A percentile compares a stretch with the other conserved stretches of the same genome.
phyloP scores from a whole-genome alignment of 495 filamentous ascomycete species.

The Penicillium waksmanii region DNA sequence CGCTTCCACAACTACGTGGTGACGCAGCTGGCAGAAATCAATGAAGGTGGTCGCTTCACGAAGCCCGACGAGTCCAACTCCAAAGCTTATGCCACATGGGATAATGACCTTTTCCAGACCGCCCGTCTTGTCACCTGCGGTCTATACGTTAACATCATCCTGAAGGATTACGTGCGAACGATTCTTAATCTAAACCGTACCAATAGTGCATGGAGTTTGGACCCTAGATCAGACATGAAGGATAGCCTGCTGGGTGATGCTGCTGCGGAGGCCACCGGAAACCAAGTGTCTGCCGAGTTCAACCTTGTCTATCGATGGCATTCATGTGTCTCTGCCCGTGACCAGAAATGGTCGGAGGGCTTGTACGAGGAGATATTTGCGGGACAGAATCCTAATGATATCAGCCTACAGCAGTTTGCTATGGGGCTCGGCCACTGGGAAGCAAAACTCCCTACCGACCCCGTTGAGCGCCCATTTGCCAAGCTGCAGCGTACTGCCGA shows the following conservation, averaged over 20 bases:
- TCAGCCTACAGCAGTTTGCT: slow-evolving; percentile 61
- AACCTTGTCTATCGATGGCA: slow-evolving; percentile 81
- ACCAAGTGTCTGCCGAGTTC: slow-evolving; percentile 80
- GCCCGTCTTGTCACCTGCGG: slow-evolving; percentile 73
- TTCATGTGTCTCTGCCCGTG: slow-evolving; percentile 70
- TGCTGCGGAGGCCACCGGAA: slow-evolving; percentile 55
- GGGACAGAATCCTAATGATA: slow-evolving; percentile 47
- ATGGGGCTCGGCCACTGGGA: slow-evolving; percentile 65
- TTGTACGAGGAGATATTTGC: slow-evolving; percentile 66
- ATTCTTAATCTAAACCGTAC: slow-evolving; percentile 78
- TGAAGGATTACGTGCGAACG: slow-evolving; percentile 81
- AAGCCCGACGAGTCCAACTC: slow-evolving; percentile 50
- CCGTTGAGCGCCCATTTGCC: slow-evolving; percentile 64
- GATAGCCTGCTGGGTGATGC: slow-evolving; percentile 40
- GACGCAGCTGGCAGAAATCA: slow-evolving; percentile 61
- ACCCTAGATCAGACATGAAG: slow-evolving; percentile 65
- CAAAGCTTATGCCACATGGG: slow-evolving; percentile 64
- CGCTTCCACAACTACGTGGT: slow-evolving; percentile 78
- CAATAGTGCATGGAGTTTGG: slow-evolving; percentile 72
- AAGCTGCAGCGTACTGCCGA: slow-evolving; percentile 61
- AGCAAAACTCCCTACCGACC: slow-evolving; percentile 59
- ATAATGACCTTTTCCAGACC: slow-evolving; percentile 79
- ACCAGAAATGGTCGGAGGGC: slow-evolving; percentile 74
- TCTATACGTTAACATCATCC: slow-evolving; percentile 76
- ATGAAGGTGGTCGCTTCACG: slow-evolving; percentile 61